Evolutionary conservation across 345 rosid genomes (phyloP), one percentile per base, ranked within the genome.

Genomic region (Psidium guajava): DNA sequence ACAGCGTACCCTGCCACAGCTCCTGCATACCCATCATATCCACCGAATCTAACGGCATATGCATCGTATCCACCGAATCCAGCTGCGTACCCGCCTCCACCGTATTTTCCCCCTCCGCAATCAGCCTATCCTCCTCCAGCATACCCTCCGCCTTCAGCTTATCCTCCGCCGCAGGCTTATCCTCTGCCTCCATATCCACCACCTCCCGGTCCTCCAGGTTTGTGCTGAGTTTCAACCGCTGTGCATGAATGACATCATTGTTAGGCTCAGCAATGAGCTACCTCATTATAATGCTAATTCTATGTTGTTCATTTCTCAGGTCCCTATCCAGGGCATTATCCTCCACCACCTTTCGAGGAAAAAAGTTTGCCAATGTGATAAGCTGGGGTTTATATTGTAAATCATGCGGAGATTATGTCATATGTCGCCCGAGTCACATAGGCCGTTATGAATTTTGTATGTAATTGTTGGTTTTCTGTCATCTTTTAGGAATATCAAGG

Each of bases 291-390:
- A 55, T 28, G 81, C 28, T 83, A 50, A 82, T 28, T 82, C 69
- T 40, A 24, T 50, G 85, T 20, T 58, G 54, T 54, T 83, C 83
- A 80, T 53, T 57, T 54, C 82, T 75, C 90, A 92, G 97, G 92
- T 89, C 93, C 93, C 82, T 93, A 86, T 81, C 92, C 90, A 22
- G 95, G 98, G 80, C 82, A 58, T 32, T 92, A 91, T 89, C 93
- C 96, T 27, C 94, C 94, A 2, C 95, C 90, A 64, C 94, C 93
- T 0, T 92, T 36, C 36, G 36, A 36, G 36, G 36, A 36, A 36
- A 36, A 36, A 36, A 36, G 36, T 36, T 36, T 36, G 36, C 36
- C 36, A 36, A 36, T 36, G 36, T 36, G 36, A 36, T 36, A 36
- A 36, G 36, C 36, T 2, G 36, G 36, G 36, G 36, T 36, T 36